Conservation (phyloP, 768 basidiomycete species). For the Rubroboletus satanas region DNA sequence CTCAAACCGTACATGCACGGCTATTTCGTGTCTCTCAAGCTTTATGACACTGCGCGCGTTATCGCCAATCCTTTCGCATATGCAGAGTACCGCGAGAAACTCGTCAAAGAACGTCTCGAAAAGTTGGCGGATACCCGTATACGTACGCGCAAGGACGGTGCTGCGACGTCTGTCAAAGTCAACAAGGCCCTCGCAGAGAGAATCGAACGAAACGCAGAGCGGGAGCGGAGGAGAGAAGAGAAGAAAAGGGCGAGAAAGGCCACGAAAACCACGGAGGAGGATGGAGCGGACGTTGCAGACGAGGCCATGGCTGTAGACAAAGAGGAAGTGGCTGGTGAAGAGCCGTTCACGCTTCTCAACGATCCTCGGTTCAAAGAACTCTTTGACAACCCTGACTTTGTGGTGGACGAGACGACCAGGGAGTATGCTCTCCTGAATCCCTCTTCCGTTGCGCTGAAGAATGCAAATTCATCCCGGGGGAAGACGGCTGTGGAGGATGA, state of each 20-base stretch:
- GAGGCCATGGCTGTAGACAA: conserved; percentile 34
- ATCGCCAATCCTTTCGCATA: conserved; percentile 97
- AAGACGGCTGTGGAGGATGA: conserved; percentile 88
- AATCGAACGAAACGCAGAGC: conserved; percentile 53
- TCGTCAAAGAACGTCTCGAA: conserved; percentile 85
- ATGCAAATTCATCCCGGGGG: conserved; percentile 33
- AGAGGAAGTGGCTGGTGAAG: conserved; percentile 18
- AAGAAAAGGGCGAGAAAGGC: conserved; percentile 47
- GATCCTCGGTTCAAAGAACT: conserved; percentile 89
- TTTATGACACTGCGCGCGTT: conserved; percentile 93
- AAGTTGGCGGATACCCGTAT: conserved; percentile 93
- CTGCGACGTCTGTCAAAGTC: conserved; percentile 33
- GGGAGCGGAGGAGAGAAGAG: conserved; percentile 51
- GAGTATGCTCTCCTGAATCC: conserved; percentile 95
- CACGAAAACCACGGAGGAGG: conserved; percentile 35
- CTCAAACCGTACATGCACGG: conserved; percentile 99
- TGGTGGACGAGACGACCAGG: conserved; percentile 82
- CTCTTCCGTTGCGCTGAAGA: conserved; percentile 61
- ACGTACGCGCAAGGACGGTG: conserved; percentile 63
- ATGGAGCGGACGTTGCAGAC: conserved; percentile 31
- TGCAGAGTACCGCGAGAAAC: conserved; percentile 86
- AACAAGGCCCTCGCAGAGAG: conserved; percentile 87
- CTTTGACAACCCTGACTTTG: conserved; percentile 88
- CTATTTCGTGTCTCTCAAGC: conserved; percentile 92
- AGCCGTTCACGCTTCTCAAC: conserved; percentile 52